Evolutionary conservation across 306 rosid species (phyloP).

Genomic region (Sphenostylis stenocarpa): DNA sequence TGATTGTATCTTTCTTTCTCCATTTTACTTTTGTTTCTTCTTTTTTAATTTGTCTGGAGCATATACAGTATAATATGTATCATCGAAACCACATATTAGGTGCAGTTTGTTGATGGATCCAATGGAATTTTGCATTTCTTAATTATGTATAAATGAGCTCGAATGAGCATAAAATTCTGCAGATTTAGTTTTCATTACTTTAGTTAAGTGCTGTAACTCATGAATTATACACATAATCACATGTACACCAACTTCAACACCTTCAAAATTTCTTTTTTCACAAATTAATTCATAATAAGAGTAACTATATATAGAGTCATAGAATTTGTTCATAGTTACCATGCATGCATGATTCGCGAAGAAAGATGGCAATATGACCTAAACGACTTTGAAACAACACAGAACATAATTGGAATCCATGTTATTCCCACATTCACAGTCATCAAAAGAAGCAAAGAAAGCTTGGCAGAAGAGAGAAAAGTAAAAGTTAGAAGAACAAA

Average conservation of each 20-base stretch:
- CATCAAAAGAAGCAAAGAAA: slow-evolving; percentile 61
- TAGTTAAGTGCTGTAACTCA: slow-evolving; percentile 1
- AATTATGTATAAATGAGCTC: slow-evolving; percentile 22
- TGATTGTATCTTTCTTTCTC: not conserved
- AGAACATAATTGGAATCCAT: slow-evolving; percentile 30
- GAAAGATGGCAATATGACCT: slow-evolving; percentile 38
- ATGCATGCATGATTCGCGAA: slow-evolving; percentile 37
- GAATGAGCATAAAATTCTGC: slow-evolving; percentile 35
- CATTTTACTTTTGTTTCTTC: not conserved
- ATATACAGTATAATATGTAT: slow-evolving; percentile 16
- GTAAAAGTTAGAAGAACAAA: not conserved
- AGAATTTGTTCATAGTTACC: slow-evolving; percentile 26
- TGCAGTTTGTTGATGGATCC: slow-evolving; percentile 50
- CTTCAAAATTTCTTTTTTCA: not conserved
- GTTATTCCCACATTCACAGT: slow-evolving; percentile 46
- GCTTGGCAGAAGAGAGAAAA: slow-evolving; percentile 31
- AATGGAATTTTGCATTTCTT: slow-evolving; percentile 43
- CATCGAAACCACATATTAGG: slow-evolving; percentile 40
- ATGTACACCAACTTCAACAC: slow-evolving; percentile 6
- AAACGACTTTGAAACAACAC: slow-evolving; percentile 33
- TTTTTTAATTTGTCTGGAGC: not conserved
- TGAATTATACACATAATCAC: not conserved
- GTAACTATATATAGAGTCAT: not conserved
- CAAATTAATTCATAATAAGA: not conserved
- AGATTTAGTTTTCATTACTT: not conserved